Evolutionary conservation across 306 rosid species (phyloP).

Genomic region (Medicago ruthenica): DNA sequence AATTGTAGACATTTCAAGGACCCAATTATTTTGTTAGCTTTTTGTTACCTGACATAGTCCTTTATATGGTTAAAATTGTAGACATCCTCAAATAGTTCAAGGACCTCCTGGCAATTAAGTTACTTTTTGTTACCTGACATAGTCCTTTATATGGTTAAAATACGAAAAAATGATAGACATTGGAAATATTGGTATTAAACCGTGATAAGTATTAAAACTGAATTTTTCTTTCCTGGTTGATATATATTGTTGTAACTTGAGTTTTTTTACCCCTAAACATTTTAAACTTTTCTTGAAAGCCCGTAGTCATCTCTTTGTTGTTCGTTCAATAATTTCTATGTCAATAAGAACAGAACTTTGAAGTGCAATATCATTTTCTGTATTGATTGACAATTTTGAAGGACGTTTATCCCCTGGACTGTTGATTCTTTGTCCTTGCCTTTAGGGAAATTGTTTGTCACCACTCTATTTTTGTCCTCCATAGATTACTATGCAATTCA

Average conservation of each 20-base stretch:
- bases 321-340: background rate
- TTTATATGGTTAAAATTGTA: no score
- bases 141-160: background rate
- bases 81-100: background rate
- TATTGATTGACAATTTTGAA: constrained; percentile 24
- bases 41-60: no score
- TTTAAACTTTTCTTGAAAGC: constrained; percentile 8
- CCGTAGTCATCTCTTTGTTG: background rate
- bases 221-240: background rate
- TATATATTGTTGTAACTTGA: constrained; percentile 16
- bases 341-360: constrained; percentile 3
- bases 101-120: background rate
- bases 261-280: background rate
- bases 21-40: background rate
- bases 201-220: background rate
- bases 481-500: background rate
- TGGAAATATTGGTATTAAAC: constrained; percentile 9
- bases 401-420: background rate
- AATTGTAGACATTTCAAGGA: background rate
- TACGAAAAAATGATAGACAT: background rate
- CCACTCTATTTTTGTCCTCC: background rate
- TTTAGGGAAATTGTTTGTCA: constrained; percentile 2
- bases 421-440: constrained; percentile 17
- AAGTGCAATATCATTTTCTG: background rate
- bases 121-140: constrained; percentile 23